These are phyloP conservation scores for Vigna hirtella DNA, from an alignment of 306 rosid genomes.

Conservation along the genomic window DNA sequence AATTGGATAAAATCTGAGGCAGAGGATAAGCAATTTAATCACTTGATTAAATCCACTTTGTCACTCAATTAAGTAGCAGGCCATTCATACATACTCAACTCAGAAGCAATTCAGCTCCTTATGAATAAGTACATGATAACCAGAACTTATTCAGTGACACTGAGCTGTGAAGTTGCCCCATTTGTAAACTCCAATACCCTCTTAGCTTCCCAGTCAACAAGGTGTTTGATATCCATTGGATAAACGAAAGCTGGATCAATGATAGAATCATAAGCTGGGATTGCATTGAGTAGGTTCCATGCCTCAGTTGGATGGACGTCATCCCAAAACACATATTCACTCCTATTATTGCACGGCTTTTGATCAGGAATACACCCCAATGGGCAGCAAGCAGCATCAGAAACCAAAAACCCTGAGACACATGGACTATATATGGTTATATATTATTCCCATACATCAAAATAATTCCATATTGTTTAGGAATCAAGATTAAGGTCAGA, in stretches of 20 bases:
- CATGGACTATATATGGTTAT: constrained; percentile 34
- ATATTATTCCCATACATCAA: background rate
- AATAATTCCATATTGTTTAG: no score
- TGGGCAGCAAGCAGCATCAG: constrained; percentile 48
- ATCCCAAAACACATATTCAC: constrained; percentile 61
- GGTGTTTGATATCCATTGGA: constrained; percentile 52
- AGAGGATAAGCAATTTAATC: background rate
- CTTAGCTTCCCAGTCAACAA: constrained; percentile 37
- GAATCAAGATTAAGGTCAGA: background rate
- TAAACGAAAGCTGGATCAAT: constrained; percentile 13
- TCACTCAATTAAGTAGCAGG: background rate
- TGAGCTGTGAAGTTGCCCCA: constrained; percentile 27
- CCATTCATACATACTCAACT: background rate
- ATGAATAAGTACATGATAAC: background rate
- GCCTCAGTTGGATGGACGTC: constrained; percentile 52
- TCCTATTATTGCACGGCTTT: constrained; percentile 56
- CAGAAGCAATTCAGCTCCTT: background rate
- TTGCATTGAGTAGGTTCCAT: constrained; percentile 41
- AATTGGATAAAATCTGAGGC: background rate
- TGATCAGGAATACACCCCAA: constrained; percentile 39
- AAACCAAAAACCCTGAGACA: constrained; percentile 50
- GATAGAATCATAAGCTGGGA: constrained; percentile 15
- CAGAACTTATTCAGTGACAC: constrained; percentile 21
- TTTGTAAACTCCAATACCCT: constrained; percentile 26
- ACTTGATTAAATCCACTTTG: background rate